Evolutionary conservation across 352 stramenopile species (phyloP).

Genomic region (Pythium rhizo-oryzae): DNA sequence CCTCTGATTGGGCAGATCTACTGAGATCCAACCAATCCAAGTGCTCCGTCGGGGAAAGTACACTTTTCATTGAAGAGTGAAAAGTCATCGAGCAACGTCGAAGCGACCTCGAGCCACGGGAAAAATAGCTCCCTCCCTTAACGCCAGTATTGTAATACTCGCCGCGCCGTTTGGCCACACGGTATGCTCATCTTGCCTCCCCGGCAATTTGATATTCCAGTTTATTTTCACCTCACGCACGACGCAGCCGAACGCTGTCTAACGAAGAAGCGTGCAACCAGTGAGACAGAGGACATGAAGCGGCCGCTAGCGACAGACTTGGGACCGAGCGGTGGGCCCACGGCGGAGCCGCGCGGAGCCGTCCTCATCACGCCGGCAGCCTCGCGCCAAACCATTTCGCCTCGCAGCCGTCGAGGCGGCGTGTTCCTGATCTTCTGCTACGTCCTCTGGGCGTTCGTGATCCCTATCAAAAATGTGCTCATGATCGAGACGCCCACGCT

Average conservation of each 20-base stretch:
- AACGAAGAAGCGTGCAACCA: not conserved
- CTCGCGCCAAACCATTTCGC: not conserved
- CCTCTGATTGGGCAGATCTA: not conserved
- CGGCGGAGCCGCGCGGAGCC: not conserved
- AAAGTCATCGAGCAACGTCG: too few relatives aligned
- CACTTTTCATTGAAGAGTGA: too few relatives aligned
- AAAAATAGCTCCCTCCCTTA: not conserved
- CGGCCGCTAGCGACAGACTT: not conserved
- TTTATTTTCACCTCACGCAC: too few relatives aligned
- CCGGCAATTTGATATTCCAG: too few relatives aligned
- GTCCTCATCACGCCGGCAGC: too few relatives aligned
- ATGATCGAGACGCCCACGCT: constrained; percentile 40
- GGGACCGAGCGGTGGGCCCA: not conserved
- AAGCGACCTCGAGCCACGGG: too few relatives aligned
- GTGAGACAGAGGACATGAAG: not conserved
- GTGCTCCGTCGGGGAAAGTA: not conserved
- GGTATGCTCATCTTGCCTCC: not conserved
- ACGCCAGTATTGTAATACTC: not conserved
- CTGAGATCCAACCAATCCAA: too few relatives aligned
- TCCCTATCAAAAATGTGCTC: constrained; percentile 47
- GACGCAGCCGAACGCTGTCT: not conserved
- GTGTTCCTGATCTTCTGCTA: constrained; percentile 31
- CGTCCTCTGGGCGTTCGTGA: constrained; percentile 36
- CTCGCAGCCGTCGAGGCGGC: constrained; percentile 18
- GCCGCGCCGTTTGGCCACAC: not conserved